Evolutionary conservation across 495 filamentous ascomycete species (phyloP).

Genomic region (Neurospora sp.): DNA sequence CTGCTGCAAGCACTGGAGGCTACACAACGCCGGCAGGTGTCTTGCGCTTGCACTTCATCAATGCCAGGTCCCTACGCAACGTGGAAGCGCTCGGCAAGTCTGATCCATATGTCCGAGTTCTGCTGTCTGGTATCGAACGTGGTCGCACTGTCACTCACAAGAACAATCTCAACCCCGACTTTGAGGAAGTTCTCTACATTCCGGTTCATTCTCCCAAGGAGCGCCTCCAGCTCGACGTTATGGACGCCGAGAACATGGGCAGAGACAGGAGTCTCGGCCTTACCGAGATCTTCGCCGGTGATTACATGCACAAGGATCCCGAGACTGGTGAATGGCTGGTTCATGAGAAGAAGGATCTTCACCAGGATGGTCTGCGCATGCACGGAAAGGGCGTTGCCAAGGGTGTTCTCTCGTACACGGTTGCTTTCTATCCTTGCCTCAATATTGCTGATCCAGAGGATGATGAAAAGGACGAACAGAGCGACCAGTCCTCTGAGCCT

Average conservation of each 20-base stretch:
- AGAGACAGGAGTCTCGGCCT: constrained; percentile 79
- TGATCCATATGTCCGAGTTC: constrained; percentile 81
- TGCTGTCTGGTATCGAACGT: constrained; percentile 82
- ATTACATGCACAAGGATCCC: constrained; percentile 61
- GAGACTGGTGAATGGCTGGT: constrained; percentile 75
- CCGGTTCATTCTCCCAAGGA: constrained; percentile 82
- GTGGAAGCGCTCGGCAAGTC: constrained; percentile 94
- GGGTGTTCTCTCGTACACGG: constrained; percentile 73
- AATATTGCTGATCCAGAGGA: constrained; percentile 87
- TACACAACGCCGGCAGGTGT: constrained; percentile 91
- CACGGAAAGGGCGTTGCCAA: constrained; percentile 58
- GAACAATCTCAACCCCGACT: constrained; percentile 91
- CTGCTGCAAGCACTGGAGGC: constrained; percentile 64
- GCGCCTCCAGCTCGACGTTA: constrained; percentile 79
- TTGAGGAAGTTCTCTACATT: constrained; percentile 92
- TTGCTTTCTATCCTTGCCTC: constrained; percentile 80
- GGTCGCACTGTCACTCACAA: constrained; percentile 88
- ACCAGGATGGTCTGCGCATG: constrained; percentile 51
- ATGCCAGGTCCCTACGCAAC: constrained; percentile 73
- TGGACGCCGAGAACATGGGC: constrained; percentile 86
- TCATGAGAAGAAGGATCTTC: constrained; percentile 59
- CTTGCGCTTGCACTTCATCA: constrained; percentile 85
- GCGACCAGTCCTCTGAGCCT: constrained; percentile 10
- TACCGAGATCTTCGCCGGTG: constrained; percentile 60
- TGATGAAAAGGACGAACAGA: constrained; percentile 53